Conservation (phyloP, 345 rosid genomes). For the Isatis tinctoria region DNA sequence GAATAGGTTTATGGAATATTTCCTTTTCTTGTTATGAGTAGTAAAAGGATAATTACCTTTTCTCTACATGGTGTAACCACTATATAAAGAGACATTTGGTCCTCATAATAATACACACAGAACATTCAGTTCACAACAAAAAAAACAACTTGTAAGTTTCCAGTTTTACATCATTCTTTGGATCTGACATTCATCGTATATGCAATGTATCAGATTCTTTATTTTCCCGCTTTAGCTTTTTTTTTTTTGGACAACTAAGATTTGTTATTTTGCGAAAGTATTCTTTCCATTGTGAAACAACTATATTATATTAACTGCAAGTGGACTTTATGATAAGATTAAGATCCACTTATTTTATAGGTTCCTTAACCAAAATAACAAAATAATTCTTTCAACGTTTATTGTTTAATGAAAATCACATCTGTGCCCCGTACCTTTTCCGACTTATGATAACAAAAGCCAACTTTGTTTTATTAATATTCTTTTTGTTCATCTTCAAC, state of each 20-base stretch:
- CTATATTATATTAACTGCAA: not conserved
- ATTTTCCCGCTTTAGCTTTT: not conserved
- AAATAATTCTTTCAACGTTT: not conserved
- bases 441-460: no score
- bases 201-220: not conserved
- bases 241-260: no score
- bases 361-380: not conserved
- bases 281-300: not conserved
- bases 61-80: no score
- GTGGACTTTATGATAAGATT: slow-evolving; percentile 3
- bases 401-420: no score
- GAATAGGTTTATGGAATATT: no score
- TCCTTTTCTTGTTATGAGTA: no score
- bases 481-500: no score
- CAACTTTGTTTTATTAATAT: no score
- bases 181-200: not conserved
- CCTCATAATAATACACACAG: no score
- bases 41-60: no score
- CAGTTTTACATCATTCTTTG: not conserved
- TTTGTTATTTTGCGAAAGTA: not conserved
- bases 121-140: not conserved
- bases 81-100: no score
- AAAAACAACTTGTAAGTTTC: slow-evolving; percentile 1
- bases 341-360: not conserved
- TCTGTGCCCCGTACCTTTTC: no score